Evolutionary conservation across 2,329 filamentous ascomycete species (phyloP).

Genomic region (Fusarium papillatum): DNA sequence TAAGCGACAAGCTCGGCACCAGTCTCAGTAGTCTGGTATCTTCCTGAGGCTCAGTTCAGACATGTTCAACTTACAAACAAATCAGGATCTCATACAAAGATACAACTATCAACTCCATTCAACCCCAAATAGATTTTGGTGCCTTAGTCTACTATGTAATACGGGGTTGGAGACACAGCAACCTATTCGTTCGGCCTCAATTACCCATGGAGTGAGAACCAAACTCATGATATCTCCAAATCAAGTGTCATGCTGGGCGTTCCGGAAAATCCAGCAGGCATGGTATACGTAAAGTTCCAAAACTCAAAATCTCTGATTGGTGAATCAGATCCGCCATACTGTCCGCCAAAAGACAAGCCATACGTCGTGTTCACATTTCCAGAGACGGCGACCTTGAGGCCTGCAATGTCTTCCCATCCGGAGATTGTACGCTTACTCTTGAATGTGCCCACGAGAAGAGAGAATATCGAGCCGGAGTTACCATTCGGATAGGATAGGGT

Average conservation of each 20-base stretch:
- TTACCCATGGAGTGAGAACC: neutral
- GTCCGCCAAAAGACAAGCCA: conserved; percentile 58
- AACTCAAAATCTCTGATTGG: conserved; percentile 57
- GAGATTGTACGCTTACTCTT: conserved; percentile 57
- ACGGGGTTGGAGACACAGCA: neutral
- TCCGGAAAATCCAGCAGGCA: conserved; percentile 47
- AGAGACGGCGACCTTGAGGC: conserved; percentile 58
- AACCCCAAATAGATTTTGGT: neutral
- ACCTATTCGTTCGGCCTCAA: too few relatives aligned
- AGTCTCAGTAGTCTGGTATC: too few relatives aligned
- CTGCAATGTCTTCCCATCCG: conserved; percentile 62
- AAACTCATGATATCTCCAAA: conserved; percentile 1
- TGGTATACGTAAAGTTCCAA: conserved; percentile 60
- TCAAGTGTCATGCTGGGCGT: conserved; percentile 12
- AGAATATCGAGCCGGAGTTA: conserved; percentile 62
- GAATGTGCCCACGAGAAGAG: conserved; percentile 63
- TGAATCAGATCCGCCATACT: conserved; percentile 48
- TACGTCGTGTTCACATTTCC: conserved; percentile 59
- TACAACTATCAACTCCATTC: neutral
- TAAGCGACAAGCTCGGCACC: too few relatives aligned
- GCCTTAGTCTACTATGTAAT: neutral
- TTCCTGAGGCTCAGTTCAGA: too few relatives aligned
- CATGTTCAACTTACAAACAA: too few relatives aligned
- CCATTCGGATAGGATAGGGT: conserved; percentile 67
- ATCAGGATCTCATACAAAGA: too few relatives aligned